Evolutionary conservation across 108 stramenopile genomes (phyloP), one percentile per base, ranked within the genome.

Genomic region (Cyclotella choctawhatcheeana): DNA sequence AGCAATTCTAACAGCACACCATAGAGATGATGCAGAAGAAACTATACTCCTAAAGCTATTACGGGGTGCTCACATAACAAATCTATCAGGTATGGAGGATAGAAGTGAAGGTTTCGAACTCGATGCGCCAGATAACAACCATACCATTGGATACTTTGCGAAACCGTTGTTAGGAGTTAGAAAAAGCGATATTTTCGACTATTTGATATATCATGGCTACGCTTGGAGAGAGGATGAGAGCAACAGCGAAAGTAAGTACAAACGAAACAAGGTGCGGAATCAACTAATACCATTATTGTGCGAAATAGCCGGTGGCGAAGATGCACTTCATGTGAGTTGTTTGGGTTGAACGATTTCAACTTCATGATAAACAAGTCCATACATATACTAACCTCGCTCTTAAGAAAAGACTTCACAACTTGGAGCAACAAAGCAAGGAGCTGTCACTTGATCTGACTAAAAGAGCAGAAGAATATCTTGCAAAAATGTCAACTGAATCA

Each of bases 231-330:
- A 95, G 64, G 94, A 95, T 79, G 73, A 55, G 35, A 86, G 85
- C 64, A 95, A 95, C 73, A 58, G 53, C 27, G 79, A 85, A 0
- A 56, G 69, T 58, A 92, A 92, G 64, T 95, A 95, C 71, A 78
- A 87, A 47, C 77, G 94, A 21, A 95, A 95, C 61, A 88, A 89
- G 32, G 91, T 95, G 10, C 86, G 94, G 18, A 91, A 93, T 80
- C 89, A 95, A 68, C 44, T 95, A 65, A 79, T 95, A 10, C 94
- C 94, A 13, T 71, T 95, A 32, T 55, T 95, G 70, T 44, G 72
- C 35, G 90, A 93, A 8, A 58, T 95, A 33, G 74, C 85, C 16
- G 84, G 88, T 27, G 82, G 85, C 16, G 76, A 85, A 24, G 47
- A 61, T 31, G 72, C 71, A 27, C 52, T 88, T 43, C 61, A 78